Conservation (phyloP, 2,329 filamentous ascomycete species). For the Cephalotrichum gorgonifer region DNA sequence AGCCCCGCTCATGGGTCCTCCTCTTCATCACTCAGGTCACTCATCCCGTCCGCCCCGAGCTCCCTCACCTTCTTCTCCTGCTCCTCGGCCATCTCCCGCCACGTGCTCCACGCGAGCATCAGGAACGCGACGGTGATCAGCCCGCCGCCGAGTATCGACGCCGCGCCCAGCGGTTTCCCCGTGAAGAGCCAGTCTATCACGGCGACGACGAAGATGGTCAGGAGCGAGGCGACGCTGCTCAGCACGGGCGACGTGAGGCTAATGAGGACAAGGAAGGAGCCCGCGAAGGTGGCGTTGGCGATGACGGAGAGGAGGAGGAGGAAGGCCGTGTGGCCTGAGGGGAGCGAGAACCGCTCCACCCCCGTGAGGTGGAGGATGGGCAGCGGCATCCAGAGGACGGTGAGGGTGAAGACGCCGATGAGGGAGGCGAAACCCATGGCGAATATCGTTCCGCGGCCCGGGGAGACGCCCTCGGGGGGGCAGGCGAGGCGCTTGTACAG, state of each 20-base stretch:
- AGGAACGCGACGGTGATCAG: constrained; percentile 83
- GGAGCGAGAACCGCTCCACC: constrained; percentile 74
- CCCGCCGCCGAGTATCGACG: constrained; percentile 70
- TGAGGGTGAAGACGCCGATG: constrained; percentile 77
- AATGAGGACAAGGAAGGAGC: constrained; percentile 86
- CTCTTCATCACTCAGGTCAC: constrained; percentile 22
- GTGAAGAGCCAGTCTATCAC: constrained; percentile 82
- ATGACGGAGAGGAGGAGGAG: constrained; percentile 72
- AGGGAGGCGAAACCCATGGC: constrained; percentile 84
- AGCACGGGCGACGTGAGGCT: constrained; percentile 87
- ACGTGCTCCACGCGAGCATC: constrained; percentile 85
- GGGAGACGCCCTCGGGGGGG: constrained; percentile 76
- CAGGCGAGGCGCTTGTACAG: constrained; percentile 91
- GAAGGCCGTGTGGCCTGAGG: constrained; percentile 65
- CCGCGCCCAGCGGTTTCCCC: constrained; percentile 61
- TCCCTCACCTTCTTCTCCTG: constrained; percentile 48
- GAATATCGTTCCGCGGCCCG: constrained; percentile 89
- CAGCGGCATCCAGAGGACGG: constrained; percentile 84
- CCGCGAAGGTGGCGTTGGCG: constrained; percentile 86
- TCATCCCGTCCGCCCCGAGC: constrained; percentile 35
- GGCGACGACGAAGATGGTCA: constrained; percentile 96
- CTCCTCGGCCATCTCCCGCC: constrained; percentile 84
- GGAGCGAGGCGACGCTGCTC: constrained; percentile 79
- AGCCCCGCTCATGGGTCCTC: neutral
- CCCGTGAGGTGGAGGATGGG: constrained; percentile 72